A percentile compares a stretch with the other conserved stretches of the same genome.
phyloP scores from a whole-genome alignment of 176 grass and related monocot genomes.

The Zoysia pacifica region DNA sequence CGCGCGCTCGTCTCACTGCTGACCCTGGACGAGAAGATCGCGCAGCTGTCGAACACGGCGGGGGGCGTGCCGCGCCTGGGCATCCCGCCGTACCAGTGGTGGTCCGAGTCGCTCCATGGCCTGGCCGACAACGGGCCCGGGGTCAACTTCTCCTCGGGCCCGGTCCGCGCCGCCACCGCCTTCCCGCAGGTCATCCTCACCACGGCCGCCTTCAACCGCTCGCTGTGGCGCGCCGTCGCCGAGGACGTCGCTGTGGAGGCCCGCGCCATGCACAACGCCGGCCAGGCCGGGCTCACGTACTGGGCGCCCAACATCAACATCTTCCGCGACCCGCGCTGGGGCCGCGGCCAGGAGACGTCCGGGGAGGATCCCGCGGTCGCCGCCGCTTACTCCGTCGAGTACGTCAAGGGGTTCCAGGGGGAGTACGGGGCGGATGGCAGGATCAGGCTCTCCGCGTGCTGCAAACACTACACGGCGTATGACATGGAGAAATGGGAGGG shows the following conservation, averaged over 20 bases:
- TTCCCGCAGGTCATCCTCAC: constrained; percentile 89
- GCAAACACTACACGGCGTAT: constrained; percentile 89
- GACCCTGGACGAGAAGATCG: constrained; percentile 90
- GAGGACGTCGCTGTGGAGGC: constrained; percentile 70
- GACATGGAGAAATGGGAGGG: constrained; percentile 87
- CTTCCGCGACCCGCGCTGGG: constrained; percentile 89
- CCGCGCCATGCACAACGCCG: constrained; percentile 77
- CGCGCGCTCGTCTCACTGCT: constrained; percentile 70
- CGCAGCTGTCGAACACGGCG: constrained; percentile 83
- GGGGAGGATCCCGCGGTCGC: constrained; percentile 78
- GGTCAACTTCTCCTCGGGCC: constrained; percentile 67
- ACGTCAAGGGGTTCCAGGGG: constrained; percentile 81
- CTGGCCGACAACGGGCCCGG: constrained; percentile 75
- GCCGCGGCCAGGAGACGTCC: constrained; percentile 92
- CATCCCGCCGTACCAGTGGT: constrained; percentile 85
- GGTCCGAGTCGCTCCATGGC: constrained; percentile 98
- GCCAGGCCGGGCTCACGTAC: constrained; percentile 91
- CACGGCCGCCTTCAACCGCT: constrained; percentile 82
- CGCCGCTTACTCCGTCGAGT: constrained; percentile 70
- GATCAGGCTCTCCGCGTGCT: constrained; percentile 88
- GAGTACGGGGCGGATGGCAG: constrained; percentile 41
- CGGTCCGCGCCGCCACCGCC: constrained; percentile 64
- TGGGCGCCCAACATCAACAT: constrained; percentile 98
- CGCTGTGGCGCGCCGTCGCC: constrained; percentile 70
- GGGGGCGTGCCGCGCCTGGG: constrained; percentile 70